Evolutionary conservation across 169 alveolate species (phyloP).

Genomic region (Eimeria praecox): DNA sequence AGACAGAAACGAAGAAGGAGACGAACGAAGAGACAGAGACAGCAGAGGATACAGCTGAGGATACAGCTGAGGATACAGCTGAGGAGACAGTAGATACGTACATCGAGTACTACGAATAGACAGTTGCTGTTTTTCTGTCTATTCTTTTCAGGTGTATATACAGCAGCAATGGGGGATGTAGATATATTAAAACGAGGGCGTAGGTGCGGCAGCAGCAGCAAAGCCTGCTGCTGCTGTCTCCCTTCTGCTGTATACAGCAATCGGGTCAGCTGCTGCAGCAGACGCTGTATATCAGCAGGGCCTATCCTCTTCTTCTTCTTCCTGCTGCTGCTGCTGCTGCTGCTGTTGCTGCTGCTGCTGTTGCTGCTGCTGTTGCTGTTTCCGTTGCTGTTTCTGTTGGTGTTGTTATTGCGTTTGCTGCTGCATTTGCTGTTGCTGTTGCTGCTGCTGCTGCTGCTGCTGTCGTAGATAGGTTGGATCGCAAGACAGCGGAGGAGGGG

Average conservation of each 20-base stretch:
- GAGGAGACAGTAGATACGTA: background rate
- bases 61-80: background rate
- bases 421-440: background rate
- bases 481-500: background rate
- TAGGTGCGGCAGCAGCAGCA: conserved; percentile 11
- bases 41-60: too few relatives aligned
- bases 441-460: conserved; percentile 11
- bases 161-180: conserved; percentile 14
- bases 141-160: background rate
- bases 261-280: conserved; percentile 32
- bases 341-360: background rate
- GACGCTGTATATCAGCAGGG: too few relatives aligned
- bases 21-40: background rate
- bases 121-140: background rate
- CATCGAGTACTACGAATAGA: background rate
- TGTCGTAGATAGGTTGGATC: background rate
- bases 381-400: background rate
- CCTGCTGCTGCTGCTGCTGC: background rate
- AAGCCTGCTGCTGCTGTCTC: background rate
- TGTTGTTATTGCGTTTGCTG: background rate
- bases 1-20: background rate
- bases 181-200: background rate
- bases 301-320: background rate
- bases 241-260: conserved; percentile 24
- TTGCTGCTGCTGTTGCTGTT: background rate